Evolutionary conservation across 768 basidiomycete species (phyloP).

Genomic region (Suillus paluster): DNA sequence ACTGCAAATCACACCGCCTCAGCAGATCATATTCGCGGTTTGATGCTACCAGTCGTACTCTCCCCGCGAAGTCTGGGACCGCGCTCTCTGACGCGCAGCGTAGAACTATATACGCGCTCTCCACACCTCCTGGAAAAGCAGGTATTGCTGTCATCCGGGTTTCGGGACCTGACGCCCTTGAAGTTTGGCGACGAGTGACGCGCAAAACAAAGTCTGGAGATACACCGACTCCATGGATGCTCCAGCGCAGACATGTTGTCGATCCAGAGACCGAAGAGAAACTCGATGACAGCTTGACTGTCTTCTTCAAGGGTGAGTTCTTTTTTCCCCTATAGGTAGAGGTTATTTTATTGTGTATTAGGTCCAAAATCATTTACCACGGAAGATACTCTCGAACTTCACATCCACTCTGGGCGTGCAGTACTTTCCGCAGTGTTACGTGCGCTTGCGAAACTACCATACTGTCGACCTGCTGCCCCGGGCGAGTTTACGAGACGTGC

Average conservation of each 20-base stretch:
- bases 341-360: constrained; percentile 30
- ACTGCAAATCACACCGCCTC: constrained; percentile 13
- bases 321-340: background rate
- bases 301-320: constrained; percentile 76
- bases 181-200: constrained; percentile 68
- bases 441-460: constrained; percentile 63
- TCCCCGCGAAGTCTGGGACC: constrained; percentile 12
- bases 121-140: constrained; percentile 84
- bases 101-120: constrained; percentile 85
- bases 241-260: constrained; percentile 71
- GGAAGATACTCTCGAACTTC: constrained; percentile 81
- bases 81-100: constrained; percentile 56
- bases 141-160: constrained; percentile 84
- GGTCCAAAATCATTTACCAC: constrained; percentile 84
- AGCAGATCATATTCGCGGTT: background rate
- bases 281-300: constrained; percentile 80
- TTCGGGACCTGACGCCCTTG: constrained; percentile 73
- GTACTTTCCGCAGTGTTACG: constrained; percentile 71
- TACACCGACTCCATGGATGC: constrained; percentile 62
- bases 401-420: constrained; percentile 86
- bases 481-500: constrained; percentile 92
- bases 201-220: constrained; percentile 25
- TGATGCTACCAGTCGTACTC: background rate
- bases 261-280: constrained; percentile 62
- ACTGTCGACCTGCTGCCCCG: constrained; percentile 76